Evolutionary conservation across 805 yeast genomes (phyloP), one percentile per base, ranked within the genome.

Genomic region (Yueomyces sinensis): DNA sequence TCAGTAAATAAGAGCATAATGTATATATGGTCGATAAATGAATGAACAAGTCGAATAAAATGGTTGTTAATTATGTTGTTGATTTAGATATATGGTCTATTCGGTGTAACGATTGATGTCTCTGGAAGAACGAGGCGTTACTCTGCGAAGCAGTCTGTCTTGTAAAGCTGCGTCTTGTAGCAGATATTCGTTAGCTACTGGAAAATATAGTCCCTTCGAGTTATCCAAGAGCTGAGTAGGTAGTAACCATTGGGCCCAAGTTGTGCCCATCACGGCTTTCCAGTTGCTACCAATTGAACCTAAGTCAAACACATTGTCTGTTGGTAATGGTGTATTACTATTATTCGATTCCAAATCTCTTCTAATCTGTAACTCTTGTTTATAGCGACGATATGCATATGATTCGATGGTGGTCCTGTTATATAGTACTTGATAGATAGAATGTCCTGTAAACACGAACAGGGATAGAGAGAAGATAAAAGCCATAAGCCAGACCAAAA

Each of bases 371-470:
- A 59, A 41, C 32, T 64, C 68, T 29, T 62, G 56, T 35, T 65
- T 53, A 41, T 64, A 65, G 44, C 78, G 62, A 32, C 67, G 63
- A 23, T 50, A 47, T 29, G 76, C 82, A 47, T 72, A 75, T 39
- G 75, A 62, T 57, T 91, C 98, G 18, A 89, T 67, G 0, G 97
- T 89, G 4, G 96, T 87, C 39, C 63, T 59, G 58, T 89, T 89
- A 9, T 52, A 56, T 16, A 74, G 41, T 7, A 82, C 54, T 45
- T 82, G 70, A 45, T 71, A 82, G 3, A 72, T 39, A 34, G 75
- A 67, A 44, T 80, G 76, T 1, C 58, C 63, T 0, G 71, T 53
- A 52, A 89, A 82, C 1, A 73, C 49, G 2, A 59, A 46, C 33
- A 81, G 66, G 5, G 89, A 70, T 0, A 82, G 37, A 4, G 69